A percentile compares a stretch with the other conserved stretches of the same genome.
Evolutionary conservation across 768 basidiomycete species (phyloP).

Genomic region (Lactarius vividus): DNA sequence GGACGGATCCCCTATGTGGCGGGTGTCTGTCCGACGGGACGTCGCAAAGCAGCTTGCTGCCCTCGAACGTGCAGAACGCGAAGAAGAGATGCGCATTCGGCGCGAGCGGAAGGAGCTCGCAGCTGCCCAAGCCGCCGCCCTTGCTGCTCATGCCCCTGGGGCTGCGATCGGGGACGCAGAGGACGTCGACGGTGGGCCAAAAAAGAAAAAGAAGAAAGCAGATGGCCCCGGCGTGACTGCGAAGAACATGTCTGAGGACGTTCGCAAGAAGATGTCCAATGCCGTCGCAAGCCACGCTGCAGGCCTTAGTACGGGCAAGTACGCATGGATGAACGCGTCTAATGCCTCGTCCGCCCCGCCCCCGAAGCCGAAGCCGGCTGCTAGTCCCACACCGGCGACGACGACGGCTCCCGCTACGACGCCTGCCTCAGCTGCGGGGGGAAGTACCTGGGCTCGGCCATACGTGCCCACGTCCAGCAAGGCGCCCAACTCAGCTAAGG

Average conservation of each 20-base stretch:
- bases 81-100: conserved; percentile 75
- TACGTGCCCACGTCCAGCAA: conserved; percentile 57
- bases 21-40: conserved; percentile 70
- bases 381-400: conserved; percentile 33
- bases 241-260: conserved; percentile 88
- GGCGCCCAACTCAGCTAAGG: conserved; percentile 34
- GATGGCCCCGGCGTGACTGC: conserved; percentile 83
- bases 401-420: conserved; percentile 30
- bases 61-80: conserved; percentile 76
- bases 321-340: conserved; percentile 84
- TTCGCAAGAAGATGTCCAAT: conserved; percentile 89
- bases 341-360: conserved; percentile 44
- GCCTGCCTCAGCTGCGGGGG: conserved; percentile 30
- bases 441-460: conserved; percentile 56
- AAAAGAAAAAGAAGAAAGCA: conserved; percentile 79
- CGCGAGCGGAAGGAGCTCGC: conserved; percentile 76
- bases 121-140: conserved; percentile 68
- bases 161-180: conserved; percentile 50
- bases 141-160: conserved; percentile 55
- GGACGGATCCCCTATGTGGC: conserved; percentile 79
- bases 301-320: conserved; percentile 72
- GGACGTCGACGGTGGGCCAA: conserved; percentile 52
- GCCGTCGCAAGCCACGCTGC: conserved; percentile 86
- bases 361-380: conserved; percentile 34
- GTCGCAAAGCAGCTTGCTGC: conserved; percentile 73